Conservation (phyloP, 108 stramenopile genomes). For the Skeletonema tropicum region DNA sequence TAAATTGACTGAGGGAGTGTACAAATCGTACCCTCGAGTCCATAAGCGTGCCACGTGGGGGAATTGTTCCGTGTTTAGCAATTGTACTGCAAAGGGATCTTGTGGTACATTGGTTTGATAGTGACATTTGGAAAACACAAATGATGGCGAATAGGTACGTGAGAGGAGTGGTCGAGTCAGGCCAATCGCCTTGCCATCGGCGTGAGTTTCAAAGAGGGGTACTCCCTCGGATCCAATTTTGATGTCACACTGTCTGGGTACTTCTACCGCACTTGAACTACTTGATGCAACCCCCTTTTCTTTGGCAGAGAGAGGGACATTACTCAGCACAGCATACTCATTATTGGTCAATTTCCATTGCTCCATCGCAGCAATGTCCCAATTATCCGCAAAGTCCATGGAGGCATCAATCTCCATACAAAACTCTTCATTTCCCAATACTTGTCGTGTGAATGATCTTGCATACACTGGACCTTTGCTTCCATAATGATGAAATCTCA, state of each 20-base stretch:
- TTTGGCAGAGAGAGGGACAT: slow-evolving; percentile 66
- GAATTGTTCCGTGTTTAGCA: slow-evolving; percentile 93
- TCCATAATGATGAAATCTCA: slow-evolving; percentile 59
- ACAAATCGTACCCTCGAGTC: slow-evolving; percentile 89
- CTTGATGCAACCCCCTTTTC: slow-evolving; percentile 43
- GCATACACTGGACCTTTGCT: slow-evolving; percentile 86
- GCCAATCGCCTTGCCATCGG: slow-evolving; percentile 75
- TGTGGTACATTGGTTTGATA: slow-evolving; percentile 91
- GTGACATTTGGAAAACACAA: slow-evolving; percentile 94
- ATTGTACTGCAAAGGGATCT: slow-evolving; percentile 85
- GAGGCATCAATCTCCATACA: slow-evolving; percentile 98
- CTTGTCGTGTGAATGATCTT: slow-evolving; percentile 67
- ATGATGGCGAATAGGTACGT: slow-evolving; percentile 86
- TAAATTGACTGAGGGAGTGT: slow-evolving; percentile 81
- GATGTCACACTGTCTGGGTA: slow-evolving; percentile 70
- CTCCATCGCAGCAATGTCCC: slow-evolving; percentile 76
- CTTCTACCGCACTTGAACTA: slow-evolving; percentile 17
- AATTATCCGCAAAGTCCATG: slow-evolving; percentile 77
- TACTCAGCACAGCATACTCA: slow-evolving; percentile 94
- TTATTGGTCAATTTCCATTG: slow-evolving; percentile 86
- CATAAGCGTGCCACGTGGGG: slow-evolving; percentile 82
- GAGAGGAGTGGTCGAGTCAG: slow-evolving; percentile 73
- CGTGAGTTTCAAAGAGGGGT: slow-evolving; percentile 61
- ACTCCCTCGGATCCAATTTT: slow-evolving; percentile 65
- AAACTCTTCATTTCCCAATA: slow-evolving; percentile 96